Conservation (phyloP, 2,329 filamentous ascomycete genomes). For the Trichoderma asperellum region DNA sequence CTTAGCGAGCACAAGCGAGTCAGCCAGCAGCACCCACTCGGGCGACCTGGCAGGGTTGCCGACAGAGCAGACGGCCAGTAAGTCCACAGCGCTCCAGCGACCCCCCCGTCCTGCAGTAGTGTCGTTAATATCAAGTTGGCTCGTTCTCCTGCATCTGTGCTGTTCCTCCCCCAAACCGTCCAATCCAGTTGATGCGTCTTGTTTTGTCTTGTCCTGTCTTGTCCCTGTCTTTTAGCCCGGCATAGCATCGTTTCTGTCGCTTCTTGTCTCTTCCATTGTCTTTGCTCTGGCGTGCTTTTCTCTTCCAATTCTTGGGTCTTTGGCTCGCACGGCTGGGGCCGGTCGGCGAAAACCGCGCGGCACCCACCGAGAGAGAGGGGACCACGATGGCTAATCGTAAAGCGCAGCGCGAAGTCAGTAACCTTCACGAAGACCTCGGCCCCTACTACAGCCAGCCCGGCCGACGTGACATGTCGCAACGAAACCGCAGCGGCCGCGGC, state of each 20-base stretch:
- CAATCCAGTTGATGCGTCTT: constrained; percentile 5
- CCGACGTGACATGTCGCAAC: constrained; percentile 45
- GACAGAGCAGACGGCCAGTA: constrained; percentile 16
- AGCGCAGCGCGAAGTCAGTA: constrained; percentile 41
- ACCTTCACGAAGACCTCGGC: constrained; percentile 43
- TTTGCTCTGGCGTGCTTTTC: constrained; percentile 2
- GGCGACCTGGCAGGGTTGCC: not conserved
- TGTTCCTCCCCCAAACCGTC: not conserved
- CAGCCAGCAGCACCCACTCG: constrained; percentile 26
- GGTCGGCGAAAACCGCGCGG: constrained; percentile 25
- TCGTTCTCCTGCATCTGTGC: constrained; percentile 25
- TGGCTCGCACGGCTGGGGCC: constrained; percentile 22
- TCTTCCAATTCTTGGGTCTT: constrained; percentile 6
- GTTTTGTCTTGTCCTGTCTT: constrained; percentile 21
- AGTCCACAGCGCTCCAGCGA: constrained; percentile 23
- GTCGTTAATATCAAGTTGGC: constrained; percentile 28
- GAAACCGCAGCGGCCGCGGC: constrained; percentile 50
- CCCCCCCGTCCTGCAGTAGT: constrained; percentile 21
- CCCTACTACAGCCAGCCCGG: constrained; percentile 39
- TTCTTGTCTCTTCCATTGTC: not conserved
- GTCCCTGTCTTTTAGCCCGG: constrained; percentile 1
- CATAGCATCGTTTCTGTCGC: constrained; percentile 26
- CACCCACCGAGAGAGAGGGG: not conserved
- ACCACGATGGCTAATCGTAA: constrained; percentile 42
- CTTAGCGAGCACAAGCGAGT: constrained; percentile 25